phyloP scores from a whole-genome alignment of 306 rosid genomes.

The Amphicarpaea edgeworthii region DNA sequence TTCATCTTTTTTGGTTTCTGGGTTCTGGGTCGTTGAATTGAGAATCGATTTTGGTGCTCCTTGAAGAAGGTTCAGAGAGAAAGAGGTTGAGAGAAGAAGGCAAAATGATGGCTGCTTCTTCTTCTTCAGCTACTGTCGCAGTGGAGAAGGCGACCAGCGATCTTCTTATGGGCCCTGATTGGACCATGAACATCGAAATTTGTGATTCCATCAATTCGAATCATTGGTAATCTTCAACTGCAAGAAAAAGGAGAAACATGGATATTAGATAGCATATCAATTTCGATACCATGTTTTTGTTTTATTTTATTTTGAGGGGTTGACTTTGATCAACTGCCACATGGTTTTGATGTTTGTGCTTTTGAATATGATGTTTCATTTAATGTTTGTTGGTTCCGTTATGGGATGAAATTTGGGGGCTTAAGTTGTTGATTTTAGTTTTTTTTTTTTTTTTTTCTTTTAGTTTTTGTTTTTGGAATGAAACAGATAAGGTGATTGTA shows the following conservation, averaged over 20 bases:
- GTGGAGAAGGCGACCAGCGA: slow-evolving; percentile 99
- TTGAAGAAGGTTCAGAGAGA: slow-evolving; percentile 41
- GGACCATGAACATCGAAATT: slow-evolving; percentile 99
- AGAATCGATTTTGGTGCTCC: slow-evolving; percentile 39
- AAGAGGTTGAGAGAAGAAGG: slow-evolving; percentile 22
- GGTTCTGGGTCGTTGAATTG: slow-evolving; percentile 20
- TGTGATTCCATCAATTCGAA: slow-evolving; percentile 95
- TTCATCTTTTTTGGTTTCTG: slow-evolving; percentile 24
- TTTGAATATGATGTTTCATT: slow-evolving; percentile 38
- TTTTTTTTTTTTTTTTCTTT: not conserved
- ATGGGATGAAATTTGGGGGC: slow-evolving; percentile 37
- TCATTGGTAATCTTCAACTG: slow-evolving; percentile 70
- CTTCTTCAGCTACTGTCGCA: slow-evolving; percentile 91
- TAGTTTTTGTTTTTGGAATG: slow-evolving; percentile 16
- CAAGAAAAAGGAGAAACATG: slow-evolving; percentile 14
- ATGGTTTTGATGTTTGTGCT: slow-evolving; percentile 39
- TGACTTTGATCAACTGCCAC: slow-evolving; percentile 49
- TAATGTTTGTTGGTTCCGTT: slow-evolving; percentile 31
- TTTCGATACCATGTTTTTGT: slow-evolving; percentile 17
- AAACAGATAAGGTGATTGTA: not conserved
- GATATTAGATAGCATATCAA: slow-evolving; percentile 41
- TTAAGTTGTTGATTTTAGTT: not conserved
- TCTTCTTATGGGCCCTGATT: slow-evolving; percentile 97
- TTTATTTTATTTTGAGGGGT: slow-evolving; percentile 26
- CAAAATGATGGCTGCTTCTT: slow-evolving; percentile 58